phyloP scores from a whole-genome alignment of 2,329 filamentous ascomycete species.

The Arthroderma uncinatum region DNA sequence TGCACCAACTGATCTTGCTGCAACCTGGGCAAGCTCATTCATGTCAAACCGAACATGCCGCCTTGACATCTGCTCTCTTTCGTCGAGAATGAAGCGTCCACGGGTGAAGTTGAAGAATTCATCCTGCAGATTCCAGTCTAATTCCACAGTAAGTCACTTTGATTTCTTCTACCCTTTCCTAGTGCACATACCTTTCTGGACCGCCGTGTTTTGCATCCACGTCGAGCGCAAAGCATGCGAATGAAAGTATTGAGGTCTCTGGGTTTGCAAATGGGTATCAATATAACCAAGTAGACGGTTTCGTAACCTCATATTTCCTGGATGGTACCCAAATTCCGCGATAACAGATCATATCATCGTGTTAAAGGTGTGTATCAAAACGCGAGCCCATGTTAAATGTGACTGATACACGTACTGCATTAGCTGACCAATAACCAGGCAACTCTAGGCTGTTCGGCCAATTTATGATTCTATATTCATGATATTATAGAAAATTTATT shows the following conservation, averaged over 20 bases:
- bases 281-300: not conserved
- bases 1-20: slow-evolving; percentile 22
- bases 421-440: no score
- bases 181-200: not conserved
- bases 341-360: not conserved
- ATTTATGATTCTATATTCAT: no score
- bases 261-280: not conserved
- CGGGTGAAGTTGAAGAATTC: slow-evolving; percentile 9
- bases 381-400: not conserved
- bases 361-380: not conserved
- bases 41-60: slow-evolving; percentile 24
- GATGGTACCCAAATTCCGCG: not conserved
- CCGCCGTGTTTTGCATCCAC: not conserved
- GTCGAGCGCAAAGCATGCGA: not conserved
- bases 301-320: not conserved
- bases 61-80: slow-evolving; percentile 4
- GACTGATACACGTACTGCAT: no score
- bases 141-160: not conserved
- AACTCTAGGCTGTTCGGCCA: no score
- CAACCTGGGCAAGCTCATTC: slow-evolving; percentile 23
- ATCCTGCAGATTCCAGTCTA: not conserved
- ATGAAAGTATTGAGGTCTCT: not conserved
- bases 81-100: slow-evolving; percentile 9
- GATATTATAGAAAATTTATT: no score
- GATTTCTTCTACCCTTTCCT: not conserved